Evolutionary conservation across 139 green algal species (phyloP).

Genomic region (Haematococcus sp.): DNA sequence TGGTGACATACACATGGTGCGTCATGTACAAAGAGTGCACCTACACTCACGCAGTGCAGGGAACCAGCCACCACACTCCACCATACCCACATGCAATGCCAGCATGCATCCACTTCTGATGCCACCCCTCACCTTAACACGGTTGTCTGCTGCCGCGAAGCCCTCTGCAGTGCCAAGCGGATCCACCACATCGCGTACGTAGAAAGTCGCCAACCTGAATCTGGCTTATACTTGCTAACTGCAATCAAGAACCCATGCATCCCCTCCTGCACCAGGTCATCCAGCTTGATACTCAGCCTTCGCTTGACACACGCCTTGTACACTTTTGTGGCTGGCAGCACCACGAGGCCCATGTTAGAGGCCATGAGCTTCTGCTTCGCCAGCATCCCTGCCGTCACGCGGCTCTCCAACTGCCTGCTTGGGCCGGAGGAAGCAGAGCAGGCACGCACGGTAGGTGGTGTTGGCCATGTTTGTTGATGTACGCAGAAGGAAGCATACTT

Average conservation of each 20-base stretch:
- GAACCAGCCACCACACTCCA: no score
- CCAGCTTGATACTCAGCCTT: not conserved
- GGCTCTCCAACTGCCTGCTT: slow-evolving; percentile 1
- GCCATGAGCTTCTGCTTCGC: not conserved
- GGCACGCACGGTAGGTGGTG: no score
- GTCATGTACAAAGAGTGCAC: no score
- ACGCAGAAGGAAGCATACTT: no score
- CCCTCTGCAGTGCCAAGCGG: not conserved
- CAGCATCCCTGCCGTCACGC: not conserved
- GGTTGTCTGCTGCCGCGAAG: not conserved
- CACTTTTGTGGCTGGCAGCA: not conserved
- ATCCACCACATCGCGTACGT: slow-evolving; percentile 7
- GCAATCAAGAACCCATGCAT: not conserved
- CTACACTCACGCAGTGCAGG: no score
- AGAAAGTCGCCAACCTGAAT: not conserved
- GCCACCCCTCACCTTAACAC: not conserved
- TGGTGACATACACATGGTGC: no score
- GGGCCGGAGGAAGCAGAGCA: no score
- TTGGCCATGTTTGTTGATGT: no score
- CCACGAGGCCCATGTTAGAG: not conserved
- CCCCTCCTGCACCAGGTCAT: slow-evolving; percentile 3
- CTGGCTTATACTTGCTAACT: not conserved
- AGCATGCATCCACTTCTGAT: no score
- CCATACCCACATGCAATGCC: no score
- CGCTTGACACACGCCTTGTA: not conserved